Base-by-base conservation (phyloP, 148 eudicot genomes). In the Chenopodium quinoa region DNA sequence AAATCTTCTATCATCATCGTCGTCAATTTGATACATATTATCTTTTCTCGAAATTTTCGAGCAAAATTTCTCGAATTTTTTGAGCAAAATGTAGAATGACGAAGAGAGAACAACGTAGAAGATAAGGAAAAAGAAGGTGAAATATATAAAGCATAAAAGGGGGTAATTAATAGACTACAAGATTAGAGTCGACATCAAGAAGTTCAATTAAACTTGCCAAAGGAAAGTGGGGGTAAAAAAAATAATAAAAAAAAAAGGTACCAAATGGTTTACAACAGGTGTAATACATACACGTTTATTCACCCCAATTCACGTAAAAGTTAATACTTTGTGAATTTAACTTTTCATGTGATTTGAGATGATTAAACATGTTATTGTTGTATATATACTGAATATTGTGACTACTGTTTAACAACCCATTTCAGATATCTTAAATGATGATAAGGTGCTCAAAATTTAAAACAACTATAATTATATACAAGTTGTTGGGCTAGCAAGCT, bases 1-100 rank as follows among this genome's bases (percentile, higher is more conserved):
- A 23, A 54, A 70, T 58, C 40, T 67, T 23, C 78, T 73, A 22
- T 56, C 69, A 22, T 56, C 69, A 77, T 66, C 71, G 22, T 66
- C 71, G 22, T 74, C 84, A 47, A 63, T 76, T 27, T 60, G 78
- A 54, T 63, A 81, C 87, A 85, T 85, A 63, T 62, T 75, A 23
- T 70, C 47, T 83, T 60, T 11, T 20, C 7, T 78, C 14, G 4
- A 60, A 25, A 25, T 31, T 13, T 32, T 9, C 6, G 50, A 76
- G 79, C 8, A 29, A 63, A 27, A 52, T 66, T 11, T 20, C 7
- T 78, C 14, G 4, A 60, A 25, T 17, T 31, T 13, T 32, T 9
- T 3, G 50, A 76, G 79, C 8, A 29, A 63, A 27, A 52, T 66
- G 9, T 9, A 12, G 58, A 70, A 73, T 50, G 29, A 52, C 2